Evolutionary conservation across 306 rosid genomes (phyloP).

Genomic region (Vigna radiata): DNA sequence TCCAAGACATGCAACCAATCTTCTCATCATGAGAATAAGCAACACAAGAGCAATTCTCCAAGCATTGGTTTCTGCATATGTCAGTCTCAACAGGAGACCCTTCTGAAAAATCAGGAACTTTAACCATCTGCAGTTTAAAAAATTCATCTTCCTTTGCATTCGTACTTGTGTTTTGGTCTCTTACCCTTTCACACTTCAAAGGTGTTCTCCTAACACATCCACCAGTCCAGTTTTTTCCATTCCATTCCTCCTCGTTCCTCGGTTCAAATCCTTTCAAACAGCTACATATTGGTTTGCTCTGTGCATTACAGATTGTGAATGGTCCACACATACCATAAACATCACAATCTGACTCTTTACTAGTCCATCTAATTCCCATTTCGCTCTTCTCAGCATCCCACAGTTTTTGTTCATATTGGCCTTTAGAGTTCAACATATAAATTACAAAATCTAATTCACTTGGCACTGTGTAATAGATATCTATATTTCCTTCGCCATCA

Average conservation of each 20-base stretch:
- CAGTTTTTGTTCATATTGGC: not conserved
- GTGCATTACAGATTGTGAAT: constrained; percentile 48
- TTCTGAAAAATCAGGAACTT: constrained; percentile 45
- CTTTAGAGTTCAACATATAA: constrained; percentile 8
- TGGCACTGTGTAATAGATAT: not conserved
- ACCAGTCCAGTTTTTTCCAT: constrained; percentile 37
- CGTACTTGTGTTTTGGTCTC: not conserved
- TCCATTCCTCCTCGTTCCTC: constrained; percentile 50
- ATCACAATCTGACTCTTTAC: constrained; percentile 35
- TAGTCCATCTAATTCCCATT: constrained; percentile 5
- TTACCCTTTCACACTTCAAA: constrained; percentile 37
- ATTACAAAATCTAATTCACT: not conserved
- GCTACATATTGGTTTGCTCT: constrained; percentile 43
- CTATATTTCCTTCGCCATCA: not conserved
- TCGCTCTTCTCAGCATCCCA: constrained; percentile 36
- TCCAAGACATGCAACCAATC: constrained; percentile 49
- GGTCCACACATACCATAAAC: constrained; percentile 47
- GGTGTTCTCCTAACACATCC: constrained; percentile 52
- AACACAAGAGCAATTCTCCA: constrained; percentile 44
- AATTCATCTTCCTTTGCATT: constrained; percentile 43
- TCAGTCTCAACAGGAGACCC: not conserved
- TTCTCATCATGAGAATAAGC: constrained; percentile 38
- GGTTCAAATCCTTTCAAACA: constrained; percentile 61
- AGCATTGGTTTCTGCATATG: constrained; percentile 34
- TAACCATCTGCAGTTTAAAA: constrained; percentile 35